phyloP scores from a whole-genome alignment of 1,139 yeast species.

The Zygoascus sp. region DNA sequence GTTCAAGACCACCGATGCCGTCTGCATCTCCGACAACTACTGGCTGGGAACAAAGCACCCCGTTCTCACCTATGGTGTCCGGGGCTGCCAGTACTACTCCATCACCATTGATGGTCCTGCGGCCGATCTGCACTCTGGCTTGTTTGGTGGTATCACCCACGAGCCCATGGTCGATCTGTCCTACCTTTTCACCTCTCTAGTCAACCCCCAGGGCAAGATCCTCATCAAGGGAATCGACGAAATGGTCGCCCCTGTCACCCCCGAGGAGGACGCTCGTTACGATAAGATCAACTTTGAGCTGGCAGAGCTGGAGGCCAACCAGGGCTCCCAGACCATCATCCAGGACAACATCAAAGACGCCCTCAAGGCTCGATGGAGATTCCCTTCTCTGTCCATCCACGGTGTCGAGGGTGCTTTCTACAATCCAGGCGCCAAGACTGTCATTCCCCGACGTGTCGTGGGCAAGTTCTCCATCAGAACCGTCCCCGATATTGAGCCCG shows the following conservation, averaged over 20 bases:
- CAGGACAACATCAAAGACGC: slow-evolving; percentile 76
- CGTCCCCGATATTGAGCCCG: slow-evolving; percentile 86
- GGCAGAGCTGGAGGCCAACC: slow-evolving; percentile 78
- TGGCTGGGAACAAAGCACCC: slow-evolving; percentile 98
- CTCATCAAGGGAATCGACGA: slow-evolving; percentile 83
- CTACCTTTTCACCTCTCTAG: slow-evolving; percentile 69
- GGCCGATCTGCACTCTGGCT: slow-evolving; percentile 96
- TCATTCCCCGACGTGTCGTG: slow-evolving; percentile 87
- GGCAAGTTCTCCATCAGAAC: slow-evolving; percentile 98
- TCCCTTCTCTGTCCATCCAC: slow-evolving; percentile 90
- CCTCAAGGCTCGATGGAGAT: slow-evolving; percentile 98
- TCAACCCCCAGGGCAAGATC: slow-evolving; percentile 69
- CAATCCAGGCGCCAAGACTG: slow-evolving; percentile 95
- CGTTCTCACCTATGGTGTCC: slow-evolving; percentile 91
- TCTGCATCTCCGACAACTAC: slow-evolving; percentile 94
- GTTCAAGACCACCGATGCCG: slow-evolving; percentile 87
- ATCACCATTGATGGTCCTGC: slow-evolving; percentile 81
- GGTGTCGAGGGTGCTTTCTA: slow-evolving; percentile 98
- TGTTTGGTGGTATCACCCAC: slow-evolving; percentile 94
- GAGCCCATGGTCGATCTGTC: slow-evolving; percentile 97
- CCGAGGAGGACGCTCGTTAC: slow-evolving; percentile 66
- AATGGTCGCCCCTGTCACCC: slow-evolving; percentile 92
- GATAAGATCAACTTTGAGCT: slow-evolving; percentile 82
- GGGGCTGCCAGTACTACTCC: slow-evolving; percentile 95
- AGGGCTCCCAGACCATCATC: slow-evolving; percentile 81